Evolutionary conservation across 305 asterid species (phyloP), one percentile per base, ranked within the genome.

Genomic region (Fraxinus ornus): DNA sequence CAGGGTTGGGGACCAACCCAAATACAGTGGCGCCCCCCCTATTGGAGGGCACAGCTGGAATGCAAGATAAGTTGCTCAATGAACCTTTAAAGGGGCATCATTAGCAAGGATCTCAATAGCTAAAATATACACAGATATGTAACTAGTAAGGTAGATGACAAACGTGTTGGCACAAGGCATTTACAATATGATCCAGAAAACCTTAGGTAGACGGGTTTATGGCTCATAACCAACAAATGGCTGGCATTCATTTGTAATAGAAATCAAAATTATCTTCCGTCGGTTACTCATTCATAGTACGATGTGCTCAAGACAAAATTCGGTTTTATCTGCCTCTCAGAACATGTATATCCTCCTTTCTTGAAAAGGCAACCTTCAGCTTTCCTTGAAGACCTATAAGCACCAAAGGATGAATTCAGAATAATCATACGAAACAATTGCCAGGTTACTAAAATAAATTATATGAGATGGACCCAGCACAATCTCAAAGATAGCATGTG

Each of bases 91-190:
- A 44, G 76, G 70, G 73, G 66, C 80, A 72, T 75, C 78, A 80
- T 52, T 75, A 87, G 86, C 89, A 83, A 55, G 81, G 77, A 86
- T 71, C 78, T 22, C 77, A 82, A 85, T 79, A 78, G 87, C 92
- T 87, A 88, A 78, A 87, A 87, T 90, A 91, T 93, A 84, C 89
- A 93, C 94, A 89, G 78, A 88, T 74, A 83, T 71, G 75, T 73
- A 84, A 86, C 89, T 80, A 90, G 75, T 44, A 86, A 85, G 75
- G 81, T 80, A 86, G 77, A 83, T 55, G 85, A 83, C 87, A 75
- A 86, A 68, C 85, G 75, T 80, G 22, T 80, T 62, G 86, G 84
- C 83, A 72, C 87, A 75, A 24, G 77, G 84, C 78, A 83, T 88
- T 83, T 73, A 44, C 86, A 81, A 82, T 87, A 88, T 79, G 70